A percentile compares a stretch with the other conserved stretches of the same genome.
Evolutionary conservation across 1,284 basidiomycete genomes (phyloP).

Genomic region (Rhodotorula sp.): DNA sequence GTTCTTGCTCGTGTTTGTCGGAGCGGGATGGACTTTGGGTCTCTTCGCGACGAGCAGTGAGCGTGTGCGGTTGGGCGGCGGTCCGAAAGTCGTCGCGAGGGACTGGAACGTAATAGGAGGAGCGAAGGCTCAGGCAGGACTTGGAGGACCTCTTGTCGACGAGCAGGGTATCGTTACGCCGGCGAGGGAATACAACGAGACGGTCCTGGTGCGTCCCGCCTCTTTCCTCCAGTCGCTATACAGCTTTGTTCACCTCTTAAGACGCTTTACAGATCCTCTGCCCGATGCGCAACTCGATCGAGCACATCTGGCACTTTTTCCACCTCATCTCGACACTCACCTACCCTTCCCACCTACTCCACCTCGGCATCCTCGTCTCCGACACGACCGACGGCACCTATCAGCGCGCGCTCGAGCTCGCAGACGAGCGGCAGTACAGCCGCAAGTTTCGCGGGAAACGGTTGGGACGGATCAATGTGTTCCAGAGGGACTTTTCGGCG

Average conservation of each 20-base stretch:
- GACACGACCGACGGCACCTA: slow-evolving; percentile 30
- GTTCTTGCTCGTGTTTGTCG: background rate
- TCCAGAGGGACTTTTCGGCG: slow-evolving; percentile 23
- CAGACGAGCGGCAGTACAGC: slow-evolving; percentile 31
- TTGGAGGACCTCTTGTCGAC: background rate
- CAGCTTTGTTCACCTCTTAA: too few species aligned
- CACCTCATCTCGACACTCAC: slow-evolving; percentile 28
- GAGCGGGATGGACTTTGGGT: slow-evolving; percentile 5
- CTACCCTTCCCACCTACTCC: slow-evolving; percentile 30
- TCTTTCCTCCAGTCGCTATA: background rate
- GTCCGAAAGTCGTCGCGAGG: slow-evolving; percentile 11
- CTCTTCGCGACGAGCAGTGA: background rate
- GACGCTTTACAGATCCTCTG: slow-evolving; percentile 18
- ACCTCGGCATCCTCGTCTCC: slow-evolving; percentile 33
- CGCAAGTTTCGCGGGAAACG: background rate
- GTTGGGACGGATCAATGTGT: slow-evolving; percentile 19
- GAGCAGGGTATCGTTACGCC: background rate
- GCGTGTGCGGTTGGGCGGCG: background rate
- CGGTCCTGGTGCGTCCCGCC: slow-evolving; percentile 10
- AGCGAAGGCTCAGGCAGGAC: background rate
- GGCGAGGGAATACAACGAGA: background rate
- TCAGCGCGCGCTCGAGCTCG: slow-evolving; percentile 31
- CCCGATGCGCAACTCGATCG: slow-evolving; percentile 36
- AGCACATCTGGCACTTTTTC: slow-evolving; percentile 40
- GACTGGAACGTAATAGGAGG: background rate